phyloP scores from a whole-genome alignment of 2,329 filamentous ascomycete species.

The Fusarium nanum region DNA sequence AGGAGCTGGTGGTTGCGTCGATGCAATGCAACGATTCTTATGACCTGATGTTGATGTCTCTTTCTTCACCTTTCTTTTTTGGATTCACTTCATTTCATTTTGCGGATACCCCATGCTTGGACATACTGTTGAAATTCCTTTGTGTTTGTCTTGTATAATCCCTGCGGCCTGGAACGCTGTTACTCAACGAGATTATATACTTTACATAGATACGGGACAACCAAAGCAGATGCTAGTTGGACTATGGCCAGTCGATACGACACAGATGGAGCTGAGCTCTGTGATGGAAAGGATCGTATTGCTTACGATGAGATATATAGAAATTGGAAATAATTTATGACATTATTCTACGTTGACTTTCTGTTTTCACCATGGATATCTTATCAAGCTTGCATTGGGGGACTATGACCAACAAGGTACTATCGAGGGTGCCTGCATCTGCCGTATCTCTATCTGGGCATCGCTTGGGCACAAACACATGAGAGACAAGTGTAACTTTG shows the following conservation, averaged over 20 bases:
- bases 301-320: conserved; percentile 6
- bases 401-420: background rate
- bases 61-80: conserved; percentile 12
- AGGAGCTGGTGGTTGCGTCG: conserved; percentile 27
- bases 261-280: conserved; percentile 32
- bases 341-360: background rate
- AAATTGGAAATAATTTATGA: conserved; percentile 3
- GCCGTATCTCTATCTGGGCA: background rate
- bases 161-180: conserved; percentile 17
- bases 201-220: conserved; percentile 28
- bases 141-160: conserved; percentile 35
- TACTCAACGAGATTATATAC: conserved; percentile 17
- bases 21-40: conserved; percentile 41
- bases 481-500: background rate
- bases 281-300: conserved; percentile 16
- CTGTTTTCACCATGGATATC: background rate
- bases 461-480: background rate
- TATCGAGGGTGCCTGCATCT: background rate
- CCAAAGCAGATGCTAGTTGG: conserved; percentile 13
- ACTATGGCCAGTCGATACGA: conserved; percentile 9
- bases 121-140: conserved; percentile 34
- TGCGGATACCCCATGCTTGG: conserved; percentile 44
- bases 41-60: conserved; percentile 35
- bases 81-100: conserved; percentile 22
- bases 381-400: background rate